Conservation (phyloP, 2,329 filamentous ascomycete species). For the Penicillium corylophilum region DNA sequence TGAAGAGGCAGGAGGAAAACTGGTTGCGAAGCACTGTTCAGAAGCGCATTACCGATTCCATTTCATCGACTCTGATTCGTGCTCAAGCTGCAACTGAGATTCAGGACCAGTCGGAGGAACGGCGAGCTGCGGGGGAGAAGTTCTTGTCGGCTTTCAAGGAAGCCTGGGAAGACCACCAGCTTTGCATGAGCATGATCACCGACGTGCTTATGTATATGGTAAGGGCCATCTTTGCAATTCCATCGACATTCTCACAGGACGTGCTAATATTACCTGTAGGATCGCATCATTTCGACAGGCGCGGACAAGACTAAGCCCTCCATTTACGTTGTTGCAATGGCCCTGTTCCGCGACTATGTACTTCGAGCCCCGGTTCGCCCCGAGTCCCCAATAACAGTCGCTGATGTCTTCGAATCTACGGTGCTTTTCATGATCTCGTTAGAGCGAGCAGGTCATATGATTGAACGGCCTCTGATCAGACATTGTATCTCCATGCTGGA, state of each 20-base stretch:
- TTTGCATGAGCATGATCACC: slow-evolving; percentile 93
- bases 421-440: slow-evolving; percentile 88
- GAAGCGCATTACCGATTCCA: slow-evolving; percentile 66
- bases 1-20: slow-evolving; percentile 75
- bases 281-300: slow-evolving; percentile 79
- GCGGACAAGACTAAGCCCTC: slow-evolving; percentile 70
- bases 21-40: slow-evolving; percentile 78
- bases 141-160: slow-evolving; percentile 75
- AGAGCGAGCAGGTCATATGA: slow-evolving; percentile 85
- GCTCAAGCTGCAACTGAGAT: slow-evolving; percentile 48
- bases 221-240: slow-evolving; percentile 21
- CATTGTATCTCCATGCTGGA: slow-evolving; percentile 89
- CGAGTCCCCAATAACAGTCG: slow-evolving; percentile 53
- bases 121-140: slow-evolving; percentile 74
- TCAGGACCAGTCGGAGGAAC: slow-evolving; percentile 68
- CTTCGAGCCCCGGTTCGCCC: slow-evolving; percentile 59
- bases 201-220: slow-evolving; percentile 96
- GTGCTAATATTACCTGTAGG: slow-evolving; percentile 48
- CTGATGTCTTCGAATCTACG: slow-evolving; percentile 74
- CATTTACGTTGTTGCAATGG: slow-evolving; percentile 82
- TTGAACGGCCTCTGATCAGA: slow-evolving; percentile 78
- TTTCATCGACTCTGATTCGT: slow-evolving; percentile 67
- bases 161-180: slow-evolving; percentile 85
- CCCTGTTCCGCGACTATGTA: slow-evolving; percentile 83
- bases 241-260: neutral